A percentile compares a stretch with the other conserved stretches of the same genome.
Evolutionary conservation across 2,329 filamentous ascomycete genomes (phyloP).

Genomic region (Exserohilum turcica): DNA sequence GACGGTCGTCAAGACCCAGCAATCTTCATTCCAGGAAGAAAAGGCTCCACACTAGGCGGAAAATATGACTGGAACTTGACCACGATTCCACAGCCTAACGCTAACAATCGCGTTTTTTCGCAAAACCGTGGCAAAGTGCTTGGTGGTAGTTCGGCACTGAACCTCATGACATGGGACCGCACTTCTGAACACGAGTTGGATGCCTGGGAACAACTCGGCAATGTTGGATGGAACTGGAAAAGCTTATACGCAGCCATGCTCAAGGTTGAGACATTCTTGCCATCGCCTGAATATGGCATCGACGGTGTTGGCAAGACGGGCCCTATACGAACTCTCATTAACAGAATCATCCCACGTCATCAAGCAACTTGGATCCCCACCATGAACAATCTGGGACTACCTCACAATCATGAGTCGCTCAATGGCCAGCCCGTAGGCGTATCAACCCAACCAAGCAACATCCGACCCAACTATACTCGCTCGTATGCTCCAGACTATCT

Average conservation of each 20-base stretch:
- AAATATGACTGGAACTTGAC: conserved; percentile 51
- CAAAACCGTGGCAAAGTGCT: conserved; percentile 56
- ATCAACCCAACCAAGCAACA: conserved; percentile 57
- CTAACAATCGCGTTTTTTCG: conserved; percentile 49
- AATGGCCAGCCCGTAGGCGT: conserved; percentile 58
- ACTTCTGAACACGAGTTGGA: conserved; percentile 37
- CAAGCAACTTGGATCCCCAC: conserved; percentile 54
- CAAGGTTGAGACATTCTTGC: conserved; percentile 39
- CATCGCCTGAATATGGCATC: conserved; percentile 31
- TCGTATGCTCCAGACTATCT: conserved; percentile 58
- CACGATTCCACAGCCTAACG: conserved; percentile 49
- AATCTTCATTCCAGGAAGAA: conserved; percentile 35
- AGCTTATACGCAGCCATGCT: conserved; percentile 41
- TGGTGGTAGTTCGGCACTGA: conserved; percentile 55
- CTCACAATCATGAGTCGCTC: conserved; percentile 53
- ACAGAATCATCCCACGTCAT: conserved; percentile 52
- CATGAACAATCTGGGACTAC: conserved; percentile 53
- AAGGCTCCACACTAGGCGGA: conserved; percentile 34
- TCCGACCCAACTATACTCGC: conserved; percentile 55
- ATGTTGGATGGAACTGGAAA: conserved; percentile 43
- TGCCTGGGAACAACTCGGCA: conserved; percentile 39
- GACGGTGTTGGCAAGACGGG: conserved; percentile 39
- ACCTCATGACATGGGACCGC: conserved; percentile 48
- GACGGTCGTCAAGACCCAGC: conserved; percentile 35
- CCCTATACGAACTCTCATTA: conserved; percentile 47